Evolutionary conservation across 768 basidiomycete genomes (phyloP), one percentile per base, ranked within the genome.

Genomic region (Polyporus arcularius): DNA sequence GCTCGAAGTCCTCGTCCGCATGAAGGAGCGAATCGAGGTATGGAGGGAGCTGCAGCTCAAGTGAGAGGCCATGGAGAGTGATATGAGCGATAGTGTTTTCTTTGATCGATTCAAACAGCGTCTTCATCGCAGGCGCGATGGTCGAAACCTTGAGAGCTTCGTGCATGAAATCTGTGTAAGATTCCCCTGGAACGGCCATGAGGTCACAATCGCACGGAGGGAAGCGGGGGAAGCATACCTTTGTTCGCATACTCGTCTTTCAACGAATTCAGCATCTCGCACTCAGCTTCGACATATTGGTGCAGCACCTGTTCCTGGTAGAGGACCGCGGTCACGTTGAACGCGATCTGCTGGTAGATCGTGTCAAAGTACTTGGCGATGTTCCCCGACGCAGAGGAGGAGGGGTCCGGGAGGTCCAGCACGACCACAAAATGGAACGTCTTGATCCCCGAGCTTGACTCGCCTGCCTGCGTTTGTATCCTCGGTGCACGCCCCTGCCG

Each of bases 261-360:
- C 50, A 95, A 73, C 12, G 83, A 71, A 18, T 85, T 82, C 16
- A 98, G 79, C 12, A 76, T 72, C 57, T 91, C 90, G 35, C 90
- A 91, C 70, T 98, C 89, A 46, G 75, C 73, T 62, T 94, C 92
- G 1, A 99, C 90, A 73, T 90, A 98, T 69, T 90, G 89, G 35
- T 86, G 86, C 53, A 89, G 73, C 4, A 93, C 88, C 74, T 99
- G 96, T 70, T 97, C 89, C 70, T 94, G 91, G 66, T 89, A 96
- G 46, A 98, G 79, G 9, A 96, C 94, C 6, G 96, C 97, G 2
- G 96, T 94, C 63, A 94, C 79, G 3, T 91, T 89, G 76, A 96
- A 96, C 0, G 88, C 89, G 57, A 96, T 82, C 69, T 95, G 94
- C 62, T 92, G 85, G 69, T 97, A 97, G 41, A 97, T 84, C 48